Conservation (phyloP, 164 flowering plant genomes). For the Houttuynia cordata region DNA sequence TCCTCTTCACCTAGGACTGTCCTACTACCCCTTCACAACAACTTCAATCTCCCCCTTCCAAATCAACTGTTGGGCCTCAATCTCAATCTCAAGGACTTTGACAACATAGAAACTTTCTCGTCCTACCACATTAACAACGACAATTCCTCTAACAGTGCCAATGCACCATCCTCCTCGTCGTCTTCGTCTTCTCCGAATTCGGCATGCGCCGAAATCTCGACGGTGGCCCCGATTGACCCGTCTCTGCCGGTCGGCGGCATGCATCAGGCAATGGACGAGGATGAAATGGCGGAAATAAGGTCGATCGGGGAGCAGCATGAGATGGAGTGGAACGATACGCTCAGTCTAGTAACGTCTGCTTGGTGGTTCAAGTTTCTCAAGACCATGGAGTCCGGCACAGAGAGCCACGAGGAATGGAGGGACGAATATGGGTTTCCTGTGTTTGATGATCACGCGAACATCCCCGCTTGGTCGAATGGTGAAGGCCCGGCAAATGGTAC, state of each 20-base stretch:
- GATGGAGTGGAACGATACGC: slow-evolving; percentile 77
- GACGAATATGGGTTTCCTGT: slow-evolving; percentile 27
- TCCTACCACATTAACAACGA: slow-evolving; percentile 16
- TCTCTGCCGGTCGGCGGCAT: slow-evolving; percentile 17
- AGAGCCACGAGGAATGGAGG: slow-evolving; percentile 9
- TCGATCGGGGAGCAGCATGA: slow-evolving; percentile 76
- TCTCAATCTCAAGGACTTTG: slow-evolving; percentile 69
- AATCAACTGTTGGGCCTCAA: slow-evolving; percentile 72
- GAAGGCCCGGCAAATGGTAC: slow-evolving; percentile 24
- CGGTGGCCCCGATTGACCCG: slow-evolving; percentile 3
- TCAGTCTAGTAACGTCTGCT: slow-evolving; percentile 69
- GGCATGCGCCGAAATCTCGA: slow-evolving; percentile 16
- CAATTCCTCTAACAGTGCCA: slow-evolving; percentile 22
- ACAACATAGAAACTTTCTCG: slow-evolving; percentile 34
- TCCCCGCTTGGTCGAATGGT: slow-evolving; percentile 58
- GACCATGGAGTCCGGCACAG: slow-evolving; percentile 35
- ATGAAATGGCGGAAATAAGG: slow-evolving; percentile 74
- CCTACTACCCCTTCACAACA: slow-evolving; percentile 22
- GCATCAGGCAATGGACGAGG: slow-evolving; percentile 57
- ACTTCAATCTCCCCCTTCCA: slow-evolving; percentile 51
- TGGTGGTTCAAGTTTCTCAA: slow-evolving; percentile 80
- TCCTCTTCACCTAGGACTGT: slow-evolving; percentile 21
- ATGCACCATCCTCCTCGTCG: not conserved
- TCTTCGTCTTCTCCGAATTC: slow-evolving; percentile 46
- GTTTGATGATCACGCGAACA: slow-evolving; percentile 51